Conservation (phyloP, 305 asterid species). For the Fraxinus platypoda region DNA sequence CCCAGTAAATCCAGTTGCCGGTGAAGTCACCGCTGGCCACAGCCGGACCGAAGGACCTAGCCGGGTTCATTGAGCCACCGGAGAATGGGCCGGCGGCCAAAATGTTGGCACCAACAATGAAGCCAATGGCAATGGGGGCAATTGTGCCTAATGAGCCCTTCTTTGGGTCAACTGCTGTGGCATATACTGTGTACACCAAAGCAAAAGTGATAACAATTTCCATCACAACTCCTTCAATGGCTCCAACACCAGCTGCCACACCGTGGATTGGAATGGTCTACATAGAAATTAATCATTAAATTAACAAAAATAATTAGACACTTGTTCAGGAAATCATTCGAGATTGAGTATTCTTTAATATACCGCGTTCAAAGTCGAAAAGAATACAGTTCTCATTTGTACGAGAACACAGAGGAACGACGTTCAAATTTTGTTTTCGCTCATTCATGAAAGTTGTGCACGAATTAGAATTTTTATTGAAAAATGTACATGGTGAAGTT, state of each 20-base stretch:
- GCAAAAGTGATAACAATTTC: conserved; percentile 37
- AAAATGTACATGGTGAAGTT: not conserved
- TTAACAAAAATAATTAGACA: not conserved
- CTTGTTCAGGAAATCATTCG: not conserved
- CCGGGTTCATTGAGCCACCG: conserved; percentile 38
- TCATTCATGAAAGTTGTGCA: not conserved
- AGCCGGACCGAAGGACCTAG: conserved; percentile 33
- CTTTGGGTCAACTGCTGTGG: conserved; percentile 37
- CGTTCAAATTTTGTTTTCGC: not conserved
- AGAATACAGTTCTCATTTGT: not conserved
- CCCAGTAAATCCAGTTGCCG: conserved; percentile 35
- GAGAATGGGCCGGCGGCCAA: conserved; percentile 36
- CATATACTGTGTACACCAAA: conserved; percentile 35
- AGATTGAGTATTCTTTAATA: not conserved
- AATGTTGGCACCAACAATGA: conserved; percentile 36
- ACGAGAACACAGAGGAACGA: not conserved
- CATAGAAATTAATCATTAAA: not conserved
- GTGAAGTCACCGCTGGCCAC: conserved; percentile 25
- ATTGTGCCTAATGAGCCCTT: conserved; percentile 32
- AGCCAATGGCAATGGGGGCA: conserved; percentile 38
- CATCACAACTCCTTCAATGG: conserved; percentile 25
- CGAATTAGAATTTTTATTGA: not conserved
- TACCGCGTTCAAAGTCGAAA: not conserved
- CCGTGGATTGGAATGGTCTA: conserved; percentile 33
- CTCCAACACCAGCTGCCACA: conserved; percentile 25